phyloP scores from a whole-genome alignment of 2,329 filamentous ascomycete genomes.

The Fusarium sp. region DNA sequence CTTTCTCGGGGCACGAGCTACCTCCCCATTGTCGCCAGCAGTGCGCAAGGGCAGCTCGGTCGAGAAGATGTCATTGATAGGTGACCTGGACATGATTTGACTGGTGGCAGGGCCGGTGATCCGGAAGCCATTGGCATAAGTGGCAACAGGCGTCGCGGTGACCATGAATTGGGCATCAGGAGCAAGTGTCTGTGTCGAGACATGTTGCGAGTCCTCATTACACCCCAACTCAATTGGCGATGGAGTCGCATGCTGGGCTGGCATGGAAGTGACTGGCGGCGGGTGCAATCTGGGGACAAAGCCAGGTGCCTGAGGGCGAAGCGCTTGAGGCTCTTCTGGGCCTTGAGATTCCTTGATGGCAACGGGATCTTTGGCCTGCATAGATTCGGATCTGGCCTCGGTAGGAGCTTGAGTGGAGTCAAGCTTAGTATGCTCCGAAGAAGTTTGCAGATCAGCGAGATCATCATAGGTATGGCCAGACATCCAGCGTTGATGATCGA shows the following conservation, averaged over 20 bases:
- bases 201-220: not conserved
- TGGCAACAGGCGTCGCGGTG: not conserved
- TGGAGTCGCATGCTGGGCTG: not conserved
- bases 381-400: not conserved
- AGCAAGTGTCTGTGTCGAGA: not conserved
- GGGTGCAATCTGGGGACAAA: conserved; percentile 1
- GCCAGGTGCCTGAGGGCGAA: conserved; percentile 33
- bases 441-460: not conserved
- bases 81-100: conserved; percentile 18
- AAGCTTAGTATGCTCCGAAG: not conserved
- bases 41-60: not conserved
- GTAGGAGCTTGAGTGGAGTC: not conserved
- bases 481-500: conserved; percentile 54
- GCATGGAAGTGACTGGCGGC: not conserved
- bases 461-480: conserved; percentile 32
- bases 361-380: not conserved
- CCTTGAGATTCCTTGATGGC: conserved; percentile 6
- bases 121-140: not conserved
- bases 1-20: conserved; percentile 2
- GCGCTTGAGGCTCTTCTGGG: conserved; percentile 13
- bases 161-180: not conserved
- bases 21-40: not conserved
- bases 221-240: not conserved
- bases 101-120: conserved; percentile 26
- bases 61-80: not conserved